Evolutionary conservation across 352 stramenopile genomes (phyloP), one percentile per base, ranked within the genome.

Genomic region (Globisporangium middletonii): DNA sequence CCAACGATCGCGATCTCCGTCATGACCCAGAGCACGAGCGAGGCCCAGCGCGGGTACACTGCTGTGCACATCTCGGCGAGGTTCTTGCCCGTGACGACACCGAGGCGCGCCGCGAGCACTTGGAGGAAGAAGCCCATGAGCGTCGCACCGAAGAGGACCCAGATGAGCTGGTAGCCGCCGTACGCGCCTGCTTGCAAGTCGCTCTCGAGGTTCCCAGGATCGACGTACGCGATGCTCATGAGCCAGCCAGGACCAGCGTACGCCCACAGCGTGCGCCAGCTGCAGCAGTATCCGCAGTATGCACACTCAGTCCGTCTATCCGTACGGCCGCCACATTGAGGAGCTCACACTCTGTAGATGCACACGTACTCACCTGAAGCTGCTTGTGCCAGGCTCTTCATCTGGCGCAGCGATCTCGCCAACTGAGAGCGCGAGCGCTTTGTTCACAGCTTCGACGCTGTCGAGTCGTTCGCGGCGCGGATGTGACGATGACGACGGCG

Each of bases 171-270:
- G 62, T 97, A 98, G 6, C 86, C 77, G 12, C 69, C 75, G 33
- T 96, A 98, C 3, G 84, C 85, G 37, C 94, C 94, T 5, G 91
- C 88, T 62, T 98, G 94, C 30, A 99, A 80, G 64, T 98, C 94
- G 46, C 88, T 95, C 65, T 98, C 93, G 43, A 98, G 87, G 71
- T 98, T 98, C 11, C 94, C 95, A 0, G 94, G 95, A 59, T 98
- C 94, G 42, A 98, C 77, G 69, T 98, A 98, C 44, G 95, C 94
- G 49, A 98, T 97, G 65, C 84, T 96, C 84, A 98, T 96, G 71
- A 96, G 82, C 81, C 83, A 95, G 0, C 86, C 87, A 0, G 84
- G 84, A 11, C 86, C 86, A 2, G 86, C 77, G 54, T 94, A 95
- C 43, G 72, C 79, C 86, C 86, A 95, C 23, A 95, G 57, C 27